phyloP scores from a whole-genome alignment of 1,284 basidiomycete genomes.

The Hypsizygus ulmarius region DNA sequence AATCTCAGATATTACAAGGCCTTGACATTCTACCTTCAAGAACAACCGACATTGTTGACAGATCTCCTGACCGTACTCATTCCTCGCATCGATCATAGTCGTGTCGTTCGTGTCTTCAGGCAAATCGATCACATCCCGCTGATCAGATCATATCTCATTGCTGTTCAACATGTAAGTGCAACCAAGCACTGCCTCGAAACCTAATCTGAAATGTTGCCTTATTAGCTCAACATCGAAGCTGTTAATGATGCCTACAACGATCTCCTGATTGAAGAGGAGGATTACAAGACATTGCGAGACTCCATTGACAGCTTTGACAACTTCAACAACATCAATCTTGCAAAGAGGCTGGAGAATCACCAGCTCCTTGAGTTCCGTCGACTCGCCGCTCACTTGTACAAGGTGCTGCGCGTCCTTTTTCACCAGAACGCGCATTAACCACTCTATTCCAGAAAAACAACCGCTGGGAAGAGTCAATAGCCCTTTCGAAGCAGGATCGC shows the following conservation, averaged over 20 bases:
- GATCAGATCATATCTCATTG: constrained; percentile 94
- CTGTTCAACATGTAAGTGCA: constrained; percentile 84
- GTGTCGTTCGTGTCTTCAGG: constrained; percentile 95
- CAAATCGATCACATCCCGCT: constrained; percentile 96
- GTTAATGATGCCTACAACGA: constrained; percentile 99
- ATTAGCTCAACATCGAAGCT: constrained; percentile 88
- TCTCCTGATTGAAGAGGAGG: constrained; percentile 97
- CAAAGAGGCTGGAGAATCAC: constrained; percentile 85
- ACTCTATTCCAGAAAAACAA: constrained; percentile 76
- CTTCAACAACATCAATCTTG: constrained; percentile 91
- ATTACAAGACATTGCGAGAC: constrained; percentile 94
- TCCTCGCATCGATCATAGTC: constrained; percentile 90
- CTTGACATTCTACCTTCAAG: constrained; percentile 86
- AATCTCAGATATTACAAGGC: constrained; percentile 79
- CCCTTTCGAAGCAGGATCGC: constrained; percentile 93
- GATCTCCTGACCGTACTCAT: constrained; percentile 92
- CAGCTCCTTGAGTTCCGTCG: constrained; percentile 94
- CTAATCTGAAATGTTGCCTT: constrained; percentile 10
- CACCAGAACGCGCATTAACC: constrained; percentile 1
- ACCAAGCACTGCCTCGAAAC: not conserved
- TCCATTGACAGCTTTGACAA: constrained; percentile 98
- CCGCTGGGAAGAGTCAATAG: constrained; percentile 94
- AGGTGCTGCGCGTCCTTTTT: constrained; percentile 45
- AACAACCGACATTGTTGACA: constrained; percentile 91
- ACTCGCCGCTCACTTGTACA: constrained; percentile 94